Evolutionary conservation across 768 basidiomycete genomes (phyloP).

Genomic region (Macrocybe gigantea): DNA sequence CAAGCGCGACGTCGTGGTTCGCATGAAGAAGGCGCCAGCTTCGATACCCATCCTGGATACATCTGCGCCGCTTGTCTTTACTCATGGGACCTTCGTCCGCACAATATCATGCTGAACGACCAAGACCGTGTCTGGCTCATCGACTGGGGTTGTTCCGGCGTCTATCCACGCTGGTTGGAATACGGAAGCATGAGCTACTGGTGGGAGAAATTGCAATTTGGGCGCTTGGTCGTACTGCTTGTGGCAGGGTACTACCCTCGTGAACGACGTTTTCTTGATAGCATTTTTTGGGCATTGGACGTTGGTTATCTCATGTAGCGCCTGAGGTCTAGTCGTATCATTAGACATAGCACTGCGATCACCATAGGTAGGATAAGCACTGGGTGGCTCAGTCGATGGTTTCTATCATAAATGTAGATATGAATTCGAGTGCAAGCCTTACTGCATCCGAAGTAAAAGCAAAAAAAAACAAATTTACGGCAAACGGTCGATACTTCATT

Average conservation of each 20-base stretch:
- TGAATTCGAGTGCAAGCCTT: too few relatives aligned
- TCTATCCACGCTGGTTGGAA: conserved; percentile 15
- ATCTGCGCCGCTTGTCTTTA: conserved; percentile 14
- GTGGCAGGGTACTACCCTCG: neutral
- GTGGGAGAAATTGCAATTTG: neutral
- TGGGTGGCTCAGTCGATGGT: too few relatives aligned
- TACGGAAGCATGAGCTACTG: conserved; percentile 12
- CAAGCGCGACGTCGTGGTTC: conserved; percentile 1
- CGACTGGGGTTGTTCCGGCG: conserved; percentile 15
- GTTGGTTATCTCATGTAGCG: too few relatives aligned
- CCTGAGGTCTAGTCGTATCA: too few relatives aligned
- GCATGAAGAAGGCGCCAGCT: neutral
- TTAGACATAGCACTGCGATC: too few relatives aligned
- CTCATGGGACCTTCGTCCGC: conserved; percentile 13
- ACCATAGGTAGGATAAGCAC: too few relatives aligned
- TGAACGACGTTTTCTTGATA: too few relatives aligned
- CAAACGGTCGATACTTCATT: too few relatives aligned
- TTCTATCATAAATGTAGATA: too few relatives aligned
- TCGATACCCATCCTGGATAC: conserved; percentile 5
- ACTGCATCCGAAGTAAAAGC: too few relatives aligned
- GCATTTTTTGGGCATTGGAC: too few relatives aligned
- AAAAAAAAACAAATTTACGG: too few relatives aligned
- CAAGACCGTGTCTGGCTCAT: conserved; percentile 12
- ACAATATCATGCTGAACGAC: conserved; percentile 12
- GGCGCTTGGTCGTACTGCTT: neutral